Evolutionary conservation across 441 rosid species (phyloP).

Genomic region (Mallotus japonicus): DNA sequence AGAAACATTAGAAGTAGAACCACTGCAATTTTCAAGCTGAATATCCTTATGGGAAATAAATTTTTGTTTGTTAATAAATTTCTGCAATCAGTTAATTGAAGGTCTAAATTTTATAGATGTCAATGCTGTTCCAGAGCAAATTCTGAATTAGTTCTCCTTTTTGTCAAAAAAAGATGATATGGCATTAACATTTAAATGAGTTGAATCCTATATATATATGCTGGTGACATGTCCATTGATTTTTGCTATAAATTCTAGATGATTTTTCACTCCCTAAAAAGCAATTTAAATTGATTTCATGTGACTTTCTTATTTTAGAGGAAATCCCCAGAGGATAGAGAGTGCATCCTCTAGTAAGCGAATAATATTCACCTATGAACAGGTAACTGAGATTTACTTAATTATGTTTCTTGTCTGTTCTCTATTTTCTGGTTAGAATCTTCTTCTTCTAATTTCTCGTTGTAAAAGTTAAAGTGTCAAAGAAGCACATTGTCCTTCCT

Average conservation of each 20-base stretch:
- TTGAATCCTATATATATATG: not conserved
- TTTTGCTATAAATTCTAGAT: not conserved
- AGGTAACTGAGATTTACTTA: slow-evolving; percentile 45
- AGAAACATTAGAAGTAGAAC: not conserved
- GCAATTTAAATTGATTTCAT: slow-evolving; percentile 11
- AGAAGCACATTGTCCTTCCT: not conserved
- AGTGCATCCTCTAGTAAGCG: slow-evolving; percentile 70
- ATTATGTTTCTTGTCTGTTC: not conserved
- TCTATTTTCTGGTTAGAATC: not conserved
- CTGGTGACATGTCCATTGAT: not conserved
- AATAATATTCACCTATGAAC: slow-evolving; percentile 83
- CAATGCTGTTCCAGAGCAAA: not conserved
- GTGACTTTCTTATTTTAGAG: slow-evolving; percentile 47
- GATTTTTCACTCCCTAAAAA: not conserved
- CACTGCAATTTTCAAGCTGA: not conserved
- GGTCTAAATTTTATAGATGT: not conserved
- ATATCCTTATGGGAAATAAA: not conserved
- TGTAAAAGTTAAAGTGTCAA: not conserved
- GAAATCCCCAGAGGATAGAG: slow-evolving; percentile 97
- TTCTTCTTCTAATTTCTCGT: slow-evolving; percentile 3
- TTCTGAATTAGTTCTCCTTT: not conserved
- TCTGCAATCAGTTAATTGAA: not conserved
- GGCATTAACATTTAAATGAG: not conserved
- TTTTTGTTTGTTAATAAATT: not conserved
- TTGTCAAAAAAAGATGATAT: not conserved